Conservation (phyloP, 2,329 filamentous ascomycete species). For the Cladophialophora yegresii region DNA sequence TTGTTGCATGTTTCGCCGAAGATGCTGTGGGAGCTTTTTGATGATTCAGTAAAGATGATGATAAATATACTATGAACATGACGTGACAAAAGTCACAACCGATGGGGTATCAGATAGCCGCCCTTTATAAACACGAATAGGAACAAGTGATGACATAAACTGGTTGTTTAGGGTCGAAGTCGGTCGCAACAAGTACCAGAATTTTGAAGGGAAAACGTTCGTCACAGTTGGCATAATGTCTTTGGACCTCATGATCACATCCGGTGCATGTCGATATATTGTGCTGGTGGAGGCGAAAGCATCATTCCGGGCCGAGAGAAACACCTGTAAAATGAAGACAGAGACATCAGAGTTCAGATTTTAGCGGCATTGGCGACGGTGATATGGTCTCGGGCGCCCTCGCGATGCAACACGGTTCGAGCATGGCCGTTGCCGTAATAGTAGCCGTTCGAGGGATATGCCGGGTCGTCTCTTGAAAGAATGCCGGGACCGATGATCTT, state of each 20-base stretch:
- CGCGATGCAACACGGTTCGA: conserved; percentile 11
- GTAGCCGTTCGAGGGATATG: conserved; percentile 14
- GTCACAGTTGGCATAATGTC: not conserved
- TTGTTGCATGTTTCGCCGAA: not conserved
- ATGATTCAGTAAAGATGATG: not conserved
- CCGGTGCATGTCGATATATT: not conserved
- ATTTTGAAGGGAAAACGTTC: not conserved
- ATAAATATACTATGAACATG: conserved; percentile 15
- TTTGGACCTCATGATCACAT: not conserved
- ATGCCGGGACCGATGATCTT: conserved; percentile 20
- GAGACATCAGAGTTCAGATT: conserved; percentile 7
- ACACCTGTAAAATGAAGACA: not conserved
- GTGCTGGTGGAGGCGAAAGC: not conserved
- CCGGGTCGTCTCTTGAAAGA: conserved; percentile 16
- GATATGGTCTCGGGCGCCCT: conserved; percentile 21
- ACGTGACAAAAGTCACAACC: conserved; percentile 37
- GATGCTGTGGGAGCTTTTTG: not conserved
- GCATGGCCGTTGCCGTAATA: conserved; percentile 22
- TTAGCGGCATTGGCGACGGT: conserved; percentile 25
- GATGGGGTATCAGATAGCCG: conserved; percentile 34
- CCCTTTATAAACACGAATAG: conserved; percentile 29
- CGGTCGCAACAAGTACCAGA: not conserved
- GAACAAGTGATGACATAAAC: conserved; percentile 2
- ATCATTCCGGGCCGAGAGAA: not conserved
- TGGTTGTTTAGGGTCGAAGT: not conserved